Conservation (phyloP, 2,329 filamentous ascomycete genomes). For the Calycina marina region DNA sequence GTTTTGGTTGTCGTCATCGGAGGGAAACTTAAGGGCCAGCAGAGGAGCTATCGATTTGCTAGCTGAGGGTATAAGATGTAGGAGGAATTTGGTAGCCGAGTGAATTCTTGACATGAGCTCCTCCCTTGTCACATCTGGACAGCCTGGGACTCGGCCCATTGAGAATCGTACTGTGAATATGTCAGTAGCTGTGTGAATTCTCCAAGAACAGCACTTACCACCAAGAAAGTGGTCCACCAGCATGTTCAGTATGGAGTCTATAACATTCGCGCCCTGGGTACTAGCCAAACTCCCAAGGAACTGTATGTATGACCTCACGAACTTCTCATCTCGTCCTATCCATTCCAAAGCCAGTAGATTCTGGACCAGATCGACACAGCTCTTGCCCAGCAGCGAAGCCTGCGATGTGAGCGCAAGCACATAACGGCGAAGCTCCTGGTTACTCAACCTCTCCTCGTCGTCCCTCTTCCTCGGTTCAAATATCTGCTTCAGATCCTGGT, state of each 20-base stretch:
- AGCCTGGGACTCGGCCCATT: conserved; percentile 25
- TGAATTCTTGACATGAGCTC: conserved; percentile 61
- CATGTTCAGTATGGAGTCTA: conserved; percentile 56
- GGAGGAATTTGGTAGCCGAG: conserved; percentile 56
- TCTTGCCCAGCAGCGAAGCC: conserved; percentile 42
- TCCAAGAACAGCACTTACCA: too few species aligned
- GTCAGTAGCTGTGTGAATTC: conserved; percentile 14
- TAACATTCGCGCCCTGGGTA: conserved; percentile 65
- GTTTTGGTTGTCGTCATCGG: conserved; percentile 59
- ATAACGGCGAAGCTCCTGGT: conserved; percentile 37
- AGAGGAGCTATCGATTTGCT: conserved; percentile 54
- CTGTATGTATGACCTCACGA: conserved; percentile 51
- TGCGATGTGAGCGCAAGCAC: conserved; percentile 48
- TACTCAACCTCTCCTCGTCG: conserved; percentile 13
- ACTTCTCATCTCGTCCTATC: conserved; percentile 49
- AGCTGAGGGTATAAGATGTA: conserved; percentile 70
- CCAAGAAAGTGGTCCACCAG: conserved; percentile 64
- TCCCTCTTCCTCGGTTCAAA: conserved; percentile 24
- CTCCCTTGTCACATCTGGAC: conserved; percentile 44
- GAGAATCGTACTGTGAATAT: conserved; percentile 23
- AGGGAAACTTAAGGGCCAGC: conserved; percentile 57
- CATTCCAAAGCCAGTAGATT: conserved; percentile 46
- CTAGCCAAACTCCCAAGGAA: conserved; percentile 63
- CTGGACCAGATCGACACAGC: conserved; percentile 43
- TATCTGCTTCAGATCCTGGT: conserved; percentile 44